phyloP scores from a whole-genome alignment of 2,329 filamentous ascomycete genomes.

The Fusarium beomiforme region DNA sequence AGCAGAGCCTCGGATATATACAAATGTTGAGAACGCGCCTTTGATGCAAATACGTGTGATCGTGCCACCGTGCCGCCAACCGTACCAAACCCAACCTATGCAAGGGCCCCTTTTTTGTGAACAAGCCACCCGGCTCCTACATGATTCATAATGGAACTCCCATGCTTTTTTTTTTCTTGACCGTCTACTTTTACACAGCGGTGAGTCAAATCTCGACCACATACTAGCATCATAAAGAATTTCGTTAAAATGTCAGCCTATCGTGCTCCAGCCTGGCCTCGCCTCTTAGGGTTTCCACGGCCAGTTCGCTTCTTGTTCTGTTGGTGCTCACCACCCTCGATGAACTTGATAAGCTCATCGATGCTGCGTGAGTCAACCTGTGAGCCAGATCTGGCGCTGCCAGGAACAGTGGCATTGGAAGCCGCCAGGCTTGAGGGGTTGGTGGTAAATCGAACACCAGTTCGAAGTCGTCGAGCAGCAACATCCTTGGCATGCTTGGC shows the following conservation, averaged over 20 bases:
- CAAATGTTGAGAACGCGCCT: slow-evolving; percentile 39
- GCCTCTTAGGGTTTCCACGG: slow-evolving; percentile 65
- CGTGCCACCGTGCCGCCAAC: slow-evolving; percentile 20
- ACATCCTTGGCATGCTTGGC: slow-evolving; percentile 93
- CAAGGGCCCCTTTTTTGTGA: slow-evolving; percentile 11
- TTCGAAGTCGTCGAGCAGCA: slow-evolving; percentile 76
- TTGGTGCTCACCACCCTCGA: slow-evolving; percentile 77
- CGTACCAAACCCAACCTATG: slow-evolving; percentile 30
- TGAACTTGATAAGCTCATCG: slow-evolving; percentile 93
- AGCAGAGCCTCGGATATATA: slow-evolving; percentile 35
- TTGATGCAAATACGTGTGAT: slow-evolving; percentile 40
- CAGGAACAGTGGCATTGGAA: slow-evolving; percentile 47
- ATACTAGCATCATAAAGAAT: slow-evolving; percentile 22
- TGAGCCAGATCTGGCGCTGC: slow-evolving; percentile 43
- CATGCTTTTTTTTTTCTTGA: slow-evolving; percentile 30
- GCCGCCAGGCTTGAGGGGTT: slow-evolving; percentile 42
- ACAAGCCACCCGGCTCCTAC: slow-evolving; percentile 17
- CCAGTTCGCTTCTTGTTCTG: slow-evolving; percentile 66
- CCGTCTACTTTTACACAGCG: slow-evolving; percentile 36
- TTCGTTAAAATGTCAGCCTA: slow-evolving; percentile 23
- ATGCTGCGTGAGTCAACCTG: slow-evolving; percentile 82
- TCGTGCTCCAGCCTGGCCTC: slow-evolving; percentile 50
- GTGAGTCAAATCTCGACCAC: slow-evolving; percentile 26
- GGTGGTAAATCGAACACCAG: slow-evolving; percentile 72
- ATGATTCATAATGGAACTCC: slow-evolving; percentile 32